These are phyloP conservation scores for Cystofilobasidium macerans DNA, from an alignment of 768 basidiomycete species.

Conservation along the genomic window DNA sequence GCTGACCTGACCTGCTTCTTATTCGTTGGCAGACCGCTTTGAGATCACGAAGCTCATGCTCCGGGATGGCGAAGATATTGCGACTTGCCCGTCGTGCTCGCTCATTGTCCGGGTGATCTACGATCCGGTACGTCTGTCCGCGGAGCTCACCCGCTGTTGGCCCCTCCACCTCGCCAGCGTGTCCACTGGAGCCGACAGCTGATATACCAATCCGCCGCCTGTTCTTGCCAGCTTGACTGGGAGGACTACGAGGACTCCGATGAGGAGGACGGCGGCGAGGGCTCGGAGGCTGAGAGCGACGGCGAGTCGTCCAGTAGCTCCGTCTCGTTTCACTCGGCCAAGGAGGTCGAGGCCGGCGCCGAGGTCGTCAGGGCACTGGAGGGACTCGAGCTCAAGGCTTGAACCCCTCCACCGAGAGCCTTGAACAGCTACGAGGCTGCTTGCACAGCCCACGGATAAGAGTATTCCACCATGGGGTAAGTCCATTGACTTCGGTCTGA, in stretches of 20 bases:
- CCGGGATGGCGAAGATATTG: constrained; percentile 80
- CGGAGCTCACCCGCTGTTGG: no score
- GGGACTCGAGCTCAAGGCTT: no score
- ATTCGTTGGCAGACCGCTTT: constrained; percentile 56
- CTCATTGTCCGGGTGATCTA: constrained; percentile 83
- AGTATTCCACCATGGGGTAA: no score
- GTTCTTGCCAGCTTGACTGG: constrained; percentile 17
- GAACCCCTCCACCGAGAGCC: no score
- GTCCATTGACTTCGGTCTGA: no score
- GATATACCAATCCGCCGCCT: not conserved
- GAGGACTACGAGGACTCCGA: constrained; percentile 27
- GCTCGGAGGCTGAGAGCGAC: not conserved
- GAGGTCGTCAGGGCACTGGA: no score
- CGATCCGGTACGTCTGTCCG: constrained; percentile 63
- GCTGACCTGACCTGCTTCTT: not conserved
- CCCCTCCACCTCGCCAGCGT: not conserved
- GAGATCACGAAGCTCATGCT: constrained; percentile 82
- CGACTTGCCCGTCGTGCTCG: constrained; percentile 92
- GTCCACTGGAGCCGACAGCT: no score
- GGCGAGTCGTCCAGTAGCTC: constrained; percentile 14
- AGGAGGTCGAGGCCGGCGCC: not conserved
- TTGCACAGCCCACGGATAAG: no score
- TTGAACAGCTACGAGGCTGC: no score
- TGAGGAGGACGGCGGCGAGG: constrained; percentile 17
- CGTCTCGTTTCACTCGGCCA: constrained; percentile 23